phyloP scores from a whole-genome alignment of 2,329 filamentous ascomycete species.

The Aspergillus bombycis region DNA sequence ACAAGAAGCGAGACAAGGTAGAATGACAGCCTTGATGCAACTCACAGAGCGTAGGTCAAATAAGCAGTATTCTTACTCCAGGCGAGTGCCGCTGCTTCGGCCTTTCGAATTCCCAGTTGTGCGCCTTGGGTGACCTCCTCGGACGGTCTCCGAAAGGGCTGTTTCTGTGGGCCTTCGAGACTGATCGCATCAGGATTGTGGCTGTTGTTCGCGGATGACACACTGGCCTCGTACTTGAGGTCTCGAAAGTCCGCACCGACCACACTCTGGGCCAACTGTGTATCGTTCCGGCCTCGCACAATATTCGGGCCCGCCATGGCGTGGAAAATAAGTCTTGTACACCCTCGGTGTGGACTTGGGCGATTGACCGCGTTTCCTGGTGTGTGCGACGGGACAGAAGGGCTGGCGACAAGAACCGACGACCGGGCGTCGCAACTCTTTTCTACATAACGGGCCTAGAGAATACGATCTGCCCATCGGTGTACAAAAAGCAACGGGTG shows the following conservation, averaged over 20 bases:
- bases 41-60: constrained; percentile 37
- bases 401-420: not conserved
- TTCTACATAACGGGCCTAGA: not conserved
- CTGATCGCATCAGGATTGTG: constrained; percentile 8
- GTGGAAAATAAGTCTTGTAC: not conserved
- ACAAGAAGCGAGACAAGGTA: not conserved
- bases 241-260: constrained; percentile 10
- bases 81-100: constrained; percentile 50
- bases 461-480: not conserved
- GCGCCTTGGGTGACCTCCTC: constrained; percentile 13
- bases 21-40: not conserved
- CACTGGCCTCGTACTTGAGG: constrained; percentile 9
- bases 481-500: not conserved
- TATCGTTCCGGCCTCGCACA: constrained; percentile 14
- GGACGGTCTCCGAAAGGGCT: not conserved
- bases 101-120: constrained; percentile 30
- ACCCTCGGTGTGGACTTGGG: not conserved
- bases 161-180: not conserved
- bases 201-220: not conserved
- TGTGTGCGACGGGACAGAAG: not conserved
- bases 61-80: constrained; percentile 48
- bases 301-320: constrained; percentile 10
- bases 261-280: constrained; percentile 11
- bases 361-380: not conserved
- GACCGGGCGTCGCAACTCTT: not conserved